phyloP scores from a whole-genome alignment of 1,284 basidiomycete genomes.

The Melanopsichium pennsylvanicum region DNA sequence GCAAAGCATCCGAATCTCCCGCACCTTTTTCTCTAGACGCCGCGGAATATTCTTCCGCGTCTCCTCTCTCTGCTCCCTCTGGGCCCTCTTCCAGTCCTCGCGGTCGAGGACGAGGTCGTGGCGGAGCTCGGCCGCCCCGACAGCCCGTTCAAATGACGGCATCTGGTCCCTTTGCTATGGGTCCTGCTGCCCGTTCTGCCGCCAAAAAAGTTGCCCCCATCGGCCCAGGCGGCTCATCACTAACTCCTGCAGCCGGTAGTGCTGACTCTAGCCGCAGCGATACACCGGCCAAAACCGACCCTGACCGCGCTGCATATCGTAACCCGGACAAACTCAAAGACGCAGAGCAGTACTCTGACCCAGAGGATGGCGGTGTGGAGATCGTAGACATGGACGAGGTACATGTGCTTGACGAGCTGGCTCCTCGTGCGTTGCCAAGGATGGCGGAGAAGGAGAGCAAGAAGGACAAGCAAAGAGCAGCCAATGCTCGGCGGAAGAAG shows the following conservation, averaged over 20 bases:
- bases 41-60: conserved; percentile 11
- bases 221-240: conserved; percentile 31
- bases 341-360: conserved; percentile 44
- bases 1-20: conserved; percentile 44
- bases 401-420: conserved; percentile 82
- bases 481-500: conserved; percentile 60
- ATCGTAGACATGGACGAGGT: conserved; percentile 82
- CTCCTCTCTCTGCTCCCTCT: conserved; percentile 9
- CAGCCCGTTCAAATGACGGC: conserved; percentile 77
- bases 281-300: conserved; percentile 27
- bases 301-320: conserved; percentile 35
- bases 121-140: conserved; percentile 38
- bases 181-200: conserved; percentile 74
- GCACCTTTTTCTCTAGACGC: conserved; percentile 19
- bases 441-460: conserved; percentile 59
- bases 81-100: conserved; percentile 21
- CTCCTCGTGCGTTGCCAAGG: conserved; percentile 78
- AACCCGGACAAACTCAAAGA: conserved; percentile 50
- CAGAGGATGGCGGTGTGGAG: conserved; percentile 49
- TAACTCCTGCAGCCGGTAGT: conserved; percentile 15
- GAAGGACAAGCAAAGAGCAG: conserved; percentile 65
- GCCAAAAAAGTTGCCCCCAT: conserved; percentile 26
- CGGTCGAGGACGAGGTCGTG: conserved; percentile 37
- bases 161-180: conserved; percentile 85
- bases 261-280: conserved; percentile 4